Conservation (phyloP, 768 basidiomycete species). For the Boletus huronensis region DNA sequence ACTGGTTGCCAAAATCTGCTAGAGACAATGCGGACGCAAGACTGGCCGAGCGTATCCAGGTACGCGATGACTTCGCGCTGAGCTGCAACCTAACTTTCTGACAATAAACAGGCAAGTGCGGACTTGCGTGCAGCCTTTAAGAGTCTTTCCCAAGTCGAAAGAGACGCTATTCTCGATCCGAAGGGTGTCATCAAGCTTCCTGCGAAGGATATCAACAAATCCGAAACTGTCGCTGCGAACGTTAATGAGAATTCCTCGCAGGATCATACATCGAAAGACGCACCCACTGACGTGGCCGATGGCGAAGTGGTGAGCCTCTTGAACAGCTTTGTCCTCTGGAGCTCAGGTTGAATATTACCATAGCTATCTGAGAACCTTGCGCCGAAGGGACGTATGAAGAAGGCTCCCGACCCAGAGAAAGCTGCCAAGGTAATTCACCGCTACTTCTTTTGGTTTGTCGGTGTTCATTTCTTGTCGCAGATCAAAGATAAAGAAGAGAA, state of each 20-base stretch:
- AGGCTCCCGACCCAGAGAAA: constrained; percentile 53
- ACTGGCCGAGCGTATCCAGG: constrained; percentile 62
- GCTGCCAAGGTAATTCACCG: constrained; percentile 24
- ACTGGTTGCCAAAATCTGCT: constrained; percentile 66
- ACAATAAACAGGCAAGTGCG: constrained; percentile 50
- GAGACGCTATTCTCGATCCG: constrained; percentile 52
- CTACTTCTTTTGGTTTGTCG: not conserved
- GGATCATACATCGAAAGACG: constrained; percentile 30
- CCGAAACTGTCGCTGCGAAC: constrained; percentile 2
- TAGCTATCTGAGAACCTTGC: constrained; percentile 26
- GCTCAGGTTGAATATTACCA: not conserved
- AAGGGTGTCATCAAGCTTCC: constrained; percentile 37
- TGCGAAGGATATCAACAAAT: constrained; percentile 34
- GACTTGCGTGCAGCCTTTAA: constrained; percentile 54
- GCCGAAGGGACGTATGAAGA: constrained; percentile 45
- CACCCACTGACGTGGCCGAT: constrained; percentile 35
- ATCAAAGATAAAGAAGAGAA: constrained; percentile 67
- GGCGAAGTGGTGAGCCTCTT: constrained; percentile 36
- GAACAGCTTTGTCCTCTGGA: not conserved
- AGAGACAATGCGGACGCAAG: constrained; percentile 61
- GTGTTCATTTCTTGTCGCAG: constrained; percentile 34
- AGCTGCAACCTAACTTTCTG: constrained; percentile 1
- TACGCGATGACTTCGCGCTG: constrained; percentile 26
- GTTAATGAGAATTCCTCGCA: not conserved
- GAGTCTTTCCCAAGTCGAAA: constrained; percentile 54